Conservation (phyloP, 2,329 filamentous ascomycete genomes). For the Xylariaceae sp. region DNA sequence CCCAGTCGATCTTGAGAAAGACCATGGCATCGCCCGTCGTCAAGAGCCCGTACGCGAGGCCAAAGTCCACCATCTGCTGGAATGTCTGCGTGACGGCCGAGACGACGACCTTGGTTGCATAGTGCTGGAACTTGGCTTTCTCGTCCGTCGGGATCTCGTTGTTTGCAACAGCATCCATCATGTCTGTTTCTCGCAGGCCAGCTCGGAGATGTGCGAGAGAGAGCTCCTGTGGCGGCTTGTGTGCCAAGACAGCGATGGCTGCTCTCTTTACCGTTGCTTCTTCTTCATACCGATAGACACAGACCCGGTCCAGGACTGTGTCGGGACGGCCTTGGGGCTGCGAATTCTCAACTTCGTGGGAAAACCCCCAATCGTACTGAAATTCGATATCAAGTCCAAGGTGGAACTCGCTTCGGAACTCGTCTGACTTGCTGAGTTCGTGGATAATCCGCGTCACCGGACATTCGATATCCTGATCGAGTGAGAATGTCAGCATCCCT, state of each 20-base stretch:
- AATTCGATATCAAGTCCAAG: constrained; percentile 30
- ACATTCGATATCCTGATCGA: constrained; percentile 29
- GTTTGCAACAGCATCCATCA: constrained; percentile 34
- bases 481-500: constrained; percentile 30
- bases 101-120: constrained; percentile 14
- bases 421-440: constrained; percentile 19
- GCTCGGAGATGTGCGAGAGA: constrained; percentile 37
- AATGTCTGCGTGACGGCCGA: constrained; percentile 43
- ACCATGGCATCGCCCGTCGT: constrained; percentile 40
- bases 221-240: constrained; percentile 45
- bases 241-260: constrained; percentile 36
- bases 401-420: constrained; percentile 17
- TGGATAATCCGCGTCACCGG: constrained; percentile 31
- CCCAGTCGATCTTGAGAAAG: constrained; percentile 36
- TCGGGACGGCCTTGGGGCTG: constrained; percentile 11
- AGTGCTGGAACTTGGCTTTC: constrained; percentile 4
- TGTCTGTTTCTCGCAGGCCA: constrained; percentile 38
- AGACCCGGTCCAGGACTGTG: constrained; percentile 34
- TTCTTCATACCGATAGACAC: constrained; percentile 20
- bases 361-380: constrained; percentile 24
- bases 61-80: constrained; percentile 44
- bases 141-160: constrained; percentile 5
- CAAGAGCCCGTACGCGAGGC: constrained; percentile 40
- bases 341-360: constrained; percentile 16
- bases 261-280: constrained; percentile 7